Evolutionary conservation across 2,329 filamentous ascomycete genomes (phyloP).

Genomic region (Aspergillus phoenicis): DNA sequence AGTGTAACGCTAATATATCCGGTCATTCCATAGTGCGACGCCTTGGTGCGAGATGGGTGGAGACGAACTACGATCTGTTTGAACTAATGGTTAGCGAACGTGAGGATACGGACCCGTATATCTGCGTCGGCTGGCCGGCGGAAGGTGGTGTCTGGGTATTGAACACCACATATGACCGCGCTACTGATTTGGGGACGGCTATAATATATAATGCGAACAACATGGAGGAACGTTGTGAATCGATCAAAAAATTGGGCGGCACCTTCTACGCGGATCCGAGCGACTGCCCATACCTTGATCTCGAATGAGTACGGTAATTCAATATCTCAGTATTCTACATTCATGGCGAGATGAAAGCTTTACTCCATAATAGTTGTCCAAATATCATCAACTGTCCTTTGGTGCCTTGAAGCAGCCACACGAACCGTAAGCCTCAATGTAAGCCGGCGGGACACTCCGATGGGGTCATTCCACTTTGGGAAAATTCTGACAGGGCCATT

Average conservation of each 20-base stretch:
- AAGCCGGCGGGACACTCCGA: no score
- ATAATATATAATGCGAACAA: slow-evolving; percentile 8
- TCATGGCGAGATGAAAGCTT: no score
- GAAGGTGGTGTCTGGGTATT: slow-evolving; percentile 18
- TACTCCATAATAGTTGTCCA: no score
- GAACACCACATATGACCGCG: slow-evolving; percentile 6
- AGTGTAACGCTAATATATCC: not conserved
- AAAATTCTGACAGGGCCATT: no score
- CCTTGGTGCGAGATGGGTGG: slow-evolving; percentile 15
- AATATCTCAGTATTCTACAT: no score
- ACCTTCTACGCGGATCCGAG: slow-evolving; percentile 16
- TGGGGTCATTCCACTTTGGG: no score
- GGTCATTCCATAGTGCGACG: slow-evolving; percentile 12
- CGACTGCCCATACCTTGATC: slow-evolving; percentile 17
- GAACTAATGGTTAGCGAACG: no score
- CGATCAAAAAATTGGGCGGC: slow-evolving; percentile 16
- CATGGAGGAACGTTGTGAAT: slow-evolving; percentile 18
- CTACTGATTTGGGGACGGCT: slow-evolving; percentile 1
- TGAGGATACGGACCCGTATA: not conserved
- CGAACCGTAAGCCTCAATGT: no score
- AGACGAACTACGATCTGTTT: not conserved
- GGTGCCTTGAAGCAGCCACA: no score
- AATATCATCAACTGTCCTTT: no score
- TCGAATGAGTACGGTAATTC: not conserved
- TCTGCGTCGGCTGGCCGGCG: slow-evolving; percentile 15